Base-by-base conservation (phyloP, 2,329 filamentous ascomycete species). In the Ophiostoma sp. region DNA sequence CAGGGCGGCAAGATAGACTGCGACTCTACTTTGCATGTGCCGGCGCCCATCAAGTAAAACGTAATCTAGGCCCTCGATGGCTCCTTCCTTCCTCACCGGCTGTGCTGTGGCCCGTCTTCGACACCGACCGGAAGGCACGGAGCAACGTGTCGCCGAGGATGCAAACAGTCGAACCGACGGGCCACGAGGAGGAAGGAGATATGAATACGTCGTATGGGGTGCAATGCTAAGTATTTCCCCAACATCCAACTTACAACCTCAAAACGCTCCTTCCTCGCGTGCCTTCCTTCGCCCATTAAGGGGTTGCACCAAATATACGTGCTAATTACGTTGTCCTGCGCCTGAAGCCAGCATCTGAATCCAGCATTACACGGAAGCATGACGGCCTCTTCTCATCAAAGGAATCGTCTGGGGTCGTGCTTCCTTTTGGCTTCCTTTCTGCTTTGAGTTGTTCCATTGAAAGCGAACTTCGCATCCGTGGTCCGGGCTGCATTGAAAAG, bases 1-100 rank as follows among this genome's bases (percentile, higher is more conserved):
- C 22, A 55, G 7, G 22, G 50, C 50, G 25, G 25, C 50, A 55
- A 22, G 22, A 55, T 22, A 12, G 61, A 28, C n/a, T 66, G 22
- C 61, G 36, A 25, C 61, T 66, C n/a, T 39, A 63, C 31, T 63
- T 63, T 39, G 57, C 36, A 66, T 39, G 61, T 66, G 61, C 36
- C 61, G 61, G 61, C 22, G 36, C 61, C 61, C 61, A 45, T 11
- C 31, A 36, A 19, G 19, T 33, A 28, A 55, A 7, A 17, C 22
- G 9, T 12, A 55, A 25, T 52, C n/a, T 52, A 25, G 50, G 50
- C 50, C 48, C 48, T 42, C 17, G 48, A 3, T 50, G 2, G 48
- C n/a, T 50, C 50, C 50, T 22, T 55, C 50, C 6, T 50, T 50
- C 45, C 19, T 36, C 7, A 36, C 36, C n/a, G 36, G 36, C 36